phyloP scores from a whole-genome alignment of 2,329 filamentous ascomycete species.

The Phyllosticta ampelicida region DNA sequence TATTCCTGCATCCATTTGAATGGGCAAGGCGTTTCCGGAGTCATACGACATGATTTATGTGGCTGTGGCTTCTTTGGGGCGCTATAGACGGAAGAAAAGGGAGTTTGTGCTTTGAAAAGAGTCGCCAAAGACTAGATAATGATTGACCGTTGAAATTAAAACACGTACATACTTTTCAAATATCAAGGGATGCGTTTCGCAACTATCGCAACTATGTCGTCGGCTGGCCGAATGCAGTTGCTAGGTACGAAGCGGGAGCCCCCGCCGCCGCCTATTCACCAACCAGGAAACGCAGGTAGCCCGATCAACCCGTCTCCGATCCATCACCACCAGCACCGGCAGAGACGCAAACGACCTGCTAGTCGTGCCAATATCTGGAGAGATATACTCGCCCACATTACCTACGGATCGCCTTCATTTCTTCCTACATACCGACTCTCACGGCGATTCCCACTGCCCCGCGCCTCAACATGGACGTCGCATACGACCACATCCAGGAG shows the following conservation, averaged over 20 bases:
- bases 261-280: neutral
- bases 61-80: neutral
- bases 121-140: neutral
- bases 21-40: constrained; percentile 5
- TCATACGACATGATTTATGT: constrained; percentile 2
- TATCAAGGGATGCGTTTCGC: neutral
- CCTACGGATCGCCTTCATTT: neutral
- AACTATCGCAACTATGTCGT: neutral
- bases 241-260: neutral
- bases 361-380: neutral
- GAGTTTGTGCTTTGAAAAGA: neutral
- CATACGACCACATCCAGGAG: constrained; percentile 94
- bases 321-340: neutral
- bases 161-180: neutral
- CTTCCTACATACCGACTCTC: neutral
- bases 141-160: neutral
- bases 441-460: constrained; percentile 2
- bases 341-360: neutral
- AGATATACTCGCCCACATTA: neutral
- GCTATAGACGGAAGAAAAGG: neutral
- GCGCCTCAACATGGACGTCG: constrained; percentile 65
- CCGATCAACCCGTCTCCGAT: neutral
- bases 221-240: neutral
- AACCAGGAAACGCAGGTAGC: neutral
- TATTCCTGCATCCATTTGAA: constrained; percentile 4